Evolutionary conservation across 768 basidiomycete species (phyloP), one percentile per base, ranked within the genome.

Genomic region (Gyrodon lividus): DNA sequence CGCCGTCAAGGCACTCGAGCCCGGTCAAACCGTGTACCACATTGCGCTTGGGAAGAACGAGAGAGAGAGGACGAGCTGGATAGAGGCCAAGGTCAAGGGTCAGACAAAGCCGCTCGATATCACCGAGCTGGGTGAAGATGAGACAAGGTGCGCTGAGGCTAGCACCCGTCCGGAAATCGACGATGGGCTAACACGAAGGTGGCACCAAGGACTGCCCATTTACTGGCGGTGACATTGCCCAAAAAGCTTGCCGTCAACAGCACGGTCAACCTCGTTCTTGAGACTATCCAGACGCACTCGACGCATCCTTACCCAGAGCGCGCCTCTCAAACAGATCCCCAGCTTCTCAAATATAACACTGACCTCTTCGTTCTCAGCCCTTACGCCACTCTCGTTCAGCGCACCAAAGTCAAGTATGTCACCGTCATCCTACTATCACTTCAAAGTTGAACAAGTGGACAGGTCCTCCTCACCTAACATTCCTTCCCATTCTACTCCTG

Each of bases 321-420:
- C 47, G 89, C 88, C 19, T 68, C 75, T 5, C 95, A 97, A 71
- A 72, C 74, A 40, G 91, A 92, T 17, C 79, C 83, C 2, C 94
- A 95, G 67, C 80, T 81, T 26, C 75, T 97, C 52, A 83, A 87
- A 63, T 96, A 92, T 65, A 73, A 77, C 45, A 79, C 86, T 0
- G 83, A 86, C 66, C 73, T 93, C 9, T 87, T 93, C 65, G 84
- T 95, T 17, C 72, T 92, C 51, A 94, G 90, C 63, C 89, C 89
- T 34, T 98, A 97, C 66, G 66, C 73, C 28, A 92, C 92, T 20
- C 70, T 79, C 40, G 83, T 89, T 19, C 92, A 96, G 68, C 81
- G 92, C 41, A 87, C 90, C 17, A 97, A 96, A 75, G 69, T 97
- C 58, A 84, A 84, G 94, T 94, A 60, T 41, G 86, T 72, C 13